A percentile compares a stretch with the other conserved stretches of the same genome.
These are phyloP conservation scores for Pseudonectria foliicola DNA, from an alignment of 2,329 filamentous ascomycete genomes.

Conservation along the genomic window DNA sequence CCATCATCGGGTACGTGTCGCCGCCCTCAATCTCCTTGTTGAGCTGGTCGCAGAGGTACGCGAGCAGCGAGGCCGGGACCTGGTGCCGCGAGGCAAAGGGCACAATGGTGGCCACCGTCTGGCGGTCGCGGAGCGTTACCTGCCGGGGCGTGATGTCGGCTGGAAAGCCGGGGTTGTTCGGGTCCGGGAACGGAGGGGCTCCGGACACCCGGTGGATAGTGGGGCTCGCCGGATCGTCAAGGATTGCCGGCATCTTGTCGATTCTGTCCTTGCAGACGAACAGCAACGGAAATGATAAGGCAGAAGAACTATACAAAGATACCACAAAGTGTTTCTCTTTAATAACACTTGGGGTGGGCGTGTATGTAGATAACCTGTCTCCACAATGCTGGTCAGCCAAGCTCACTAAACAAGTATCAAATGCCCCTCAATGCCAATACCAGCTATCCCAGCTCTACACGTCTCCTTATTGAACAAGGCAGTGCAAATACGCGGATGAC, in stretches of 20 bases:
- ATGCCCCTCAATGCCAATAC: too few relatives aligned
- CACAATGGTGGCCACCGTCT: constrained; percentile 76
- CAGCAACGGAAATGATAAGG: constrained; percentile 1
- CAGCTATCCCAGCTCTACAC: too few relatives aligned
- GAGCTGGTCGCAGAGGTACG: constrained; percentile 74
- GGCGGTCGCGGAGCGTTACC: constrained; percentile 75
- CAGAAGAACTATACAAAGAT: too few relatives aligned
- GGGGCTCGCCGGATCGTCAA: constrained; percentile 67
- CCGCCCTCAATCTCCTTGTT: constrained; percentile 89
- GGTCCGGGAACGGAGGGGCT: constrained; percentile 56
- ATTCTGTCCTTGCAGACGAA: neutral
- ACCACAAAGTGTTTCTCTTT: too few relatives aligned
- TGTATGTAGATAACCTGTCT: too few relatives aligned
- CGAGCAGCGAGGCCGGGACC: constrained; percentile 67
- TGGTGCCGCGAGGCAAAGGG: constrained; percentile 72
- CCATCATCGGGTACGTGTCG: constrained; percentile 85
- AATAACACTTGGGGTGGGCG: too few relatives aligned
- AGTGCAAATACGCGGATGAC: too few relatives aligned
- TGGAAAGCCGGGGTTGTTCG: constrained; percentile 57
- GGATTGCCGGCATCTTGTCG: constrained; percentile 63
- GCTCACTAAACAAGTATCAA: too few relatives aligned
- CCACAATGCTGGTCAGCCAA: too few relatives aligned
- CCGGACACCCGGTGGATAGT: constrained; percentile 66
- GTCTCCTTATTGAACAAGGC: too few relatives aligned
- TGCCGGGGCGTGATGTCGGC: constrained; percentile 63